Evolutionary conservation across 495 filamentous ascomycete genomes (phyloP).

Genomic region (Astrothelium macrocarpum): DNA sequence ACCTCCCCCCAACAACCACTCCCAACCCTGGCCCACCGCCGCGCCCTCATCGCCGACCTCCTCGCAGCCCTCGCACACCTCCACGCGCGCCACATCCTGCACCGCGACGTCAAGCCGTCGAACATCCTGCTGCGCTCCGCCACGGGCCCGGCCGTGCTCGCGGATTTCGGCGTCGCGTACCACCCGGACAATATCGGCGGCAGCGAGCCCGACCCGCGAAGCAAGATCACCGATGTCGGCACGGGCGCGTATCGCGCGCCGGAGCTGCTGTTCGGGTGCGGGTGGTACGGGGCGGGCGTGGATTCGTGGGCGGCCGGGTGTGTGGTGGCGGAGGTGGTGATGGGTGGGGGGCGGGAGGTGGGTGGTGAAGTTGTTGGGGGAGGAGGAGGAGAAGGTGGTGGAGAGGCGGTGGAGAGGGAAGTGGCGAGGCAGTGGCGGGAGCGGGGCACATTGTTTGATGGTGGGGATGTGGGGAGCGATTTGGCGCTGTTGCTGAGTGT

Average conservation of each 20-base stretch:
- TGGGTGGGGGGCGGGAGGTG: neutral
- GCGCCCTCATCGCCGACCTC: constrained; percentile 49
- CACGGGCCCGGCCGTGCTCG: constrained; percentile 62
- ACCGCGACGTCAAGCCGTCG: constrained; percentile 88
- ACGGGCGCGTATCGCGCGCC: constrained; percentile 86
- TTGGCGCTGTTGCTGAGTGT: constrained; percentile 82
- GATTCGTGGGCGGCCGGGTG: constrained; percentile 90
- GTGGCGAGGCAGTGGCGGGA: neutral
- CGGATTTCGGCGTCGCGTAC: constrained; percentile 92
- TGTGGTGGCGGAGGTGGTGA: constrained; percentile 59
- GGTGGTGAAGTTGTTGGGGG: neutral
- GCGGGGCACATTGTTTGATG: constrained; percentile 58
- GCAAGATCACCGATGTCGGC: constrained; percentile 84
- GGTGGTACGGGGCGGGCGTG: constrained; percentile 54
- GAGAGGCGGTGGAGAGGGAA: neutral
- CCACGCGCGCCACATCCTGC: constrained; percentile 68
- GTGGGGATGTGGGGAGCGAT: constrained; percentile 82
- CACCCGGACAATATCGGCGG: constrained; percentile 46
- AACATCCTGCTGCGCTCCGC: constrained; percentile 67
- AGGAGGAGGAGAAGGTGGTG: neutral
- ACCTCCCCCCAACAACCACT: constrained; percentile 28
- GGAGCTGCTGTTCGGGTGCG: constrained; percentile 81
- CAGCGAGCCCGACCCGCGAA: constrained; percentile 49
- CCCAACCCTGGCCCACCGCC: constrained; percentile 34
- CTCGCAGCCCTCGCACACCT: constrained; percentile 64